Percentiles rank a stretch among this genome's conserved stretches.
Evolutionary conservation across 805 yeast genomes (phyloP).

Genomic region (Candida sakaeoensis): DNA sequence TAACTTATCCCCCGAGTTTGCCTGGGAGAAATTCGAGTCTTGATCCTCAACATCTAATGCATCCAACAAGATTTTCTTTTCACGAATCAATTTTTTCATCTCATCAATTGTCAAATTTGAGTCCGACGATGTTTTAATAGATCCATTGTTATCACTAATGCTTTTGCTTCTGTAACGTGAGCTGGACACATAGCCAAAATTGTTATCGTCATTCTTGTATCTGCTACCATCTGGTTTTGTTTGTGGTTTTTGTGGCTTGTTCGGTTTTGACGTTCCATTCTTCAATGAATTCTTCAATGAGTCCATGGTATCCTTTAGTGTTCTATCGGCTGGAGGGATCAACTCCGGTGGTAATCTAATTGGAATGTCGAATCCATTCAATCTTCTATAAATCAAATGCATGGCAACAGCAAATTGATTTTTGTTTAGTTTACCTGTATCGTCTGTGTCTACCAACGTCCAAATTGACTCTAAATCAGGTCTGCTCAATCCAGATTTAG

Average conservation of each 20-base stretch:
- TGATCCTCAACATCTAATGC: conserved; percentile 69
- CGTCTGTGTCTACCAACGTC: conserved; percentile 81
- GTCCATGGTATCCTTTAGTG: conserved; percentile 66
- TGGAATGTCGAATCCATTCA: conserved; percentile 88
- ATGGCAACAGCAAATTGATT: conserved; percentile 96
- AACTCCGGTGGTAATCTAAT: conserved; percentile 79
- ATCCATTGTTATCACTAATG: conserved; percentile 15
- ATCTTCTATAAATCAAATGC: conserved; percentile 89
- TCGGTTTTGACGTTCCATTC: conserved; percentile 28
- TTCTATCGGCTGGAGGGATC: conserved; percentile 79
- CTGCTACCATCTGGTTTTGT: conserved; percentile 26
- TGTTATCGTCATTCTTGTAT: conserved; percentile 71
- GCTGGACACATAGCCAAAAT: conserved; percentile 64
- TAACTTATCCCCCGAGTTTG: conserved; percentile 39
- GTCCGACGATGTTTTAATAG: conserved; percentile 20
- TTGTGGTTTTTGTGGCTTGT: conserved; percentile 12
- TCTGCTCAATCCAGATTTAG: conserved; percentile 86
- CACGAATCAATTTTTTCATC: conserved; percentile 63
- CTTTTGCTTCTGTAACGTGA: conserved; percentile 52
- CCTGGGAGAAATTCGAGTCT: conserved; percentile 28
- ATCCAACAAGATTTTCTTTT: conserved; percentile 65
- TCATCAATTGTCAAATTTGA: conserved; percentile 46
- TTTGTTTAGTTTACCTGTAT: conserved; percentile 76
- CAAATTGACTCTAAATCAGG: conserved; percentile 86
- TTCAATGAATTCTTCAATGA: conserved; percentile 66